Evolutionary conservation across 2,329 filamentous ascomycete species (phyloP).

Genomic region (Oidium heveae): DNA sequence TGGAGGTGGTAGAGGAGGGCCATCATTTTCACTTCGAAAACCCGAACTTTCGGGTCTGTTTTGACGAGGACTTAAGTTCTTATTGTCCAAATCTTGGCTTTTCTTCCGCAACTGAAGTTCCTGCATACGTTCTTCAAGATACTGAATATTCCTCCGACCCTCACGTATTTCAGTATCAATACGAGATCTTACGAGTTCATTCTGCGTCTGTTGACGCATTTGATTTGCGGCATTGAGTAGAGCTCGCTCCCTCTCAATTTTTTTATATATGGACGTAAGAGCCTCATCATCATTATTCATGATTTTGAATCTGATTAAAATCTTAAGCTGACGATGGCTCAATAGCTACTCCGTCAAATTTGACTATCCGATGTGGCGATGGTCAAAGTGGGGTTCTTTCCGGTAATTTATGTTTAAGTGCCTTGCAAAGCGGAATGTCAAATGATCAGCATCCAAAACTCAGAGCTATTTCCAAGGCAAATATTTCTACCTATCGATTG

Average conservation of each 20-base stretch:
- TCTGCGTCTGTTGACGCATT: slow-evolving; percentile 91
- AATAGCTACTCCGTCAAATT: too few relatives aligned
- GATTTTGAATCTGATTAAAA: slow-evolving; percentile 2
- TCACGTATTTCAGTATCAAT: slow-evolving; percentile 89
- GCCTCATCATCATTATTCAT: slow-evolving; percentile 39
- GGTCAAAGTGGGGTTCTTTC: too few relatives aligned
- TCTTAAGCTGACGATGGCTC: too few relatives aligned
- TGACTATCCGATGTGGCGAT: too few relatives aligned
- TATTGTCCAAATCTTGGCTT: slow-evolving; percentile 37
- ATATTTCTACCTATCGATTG: too few relatives aligned
- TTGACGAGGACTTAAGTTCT: slow-evolving; percentile 28
- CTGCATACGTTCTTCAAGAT: slow-evolving; percentile 76
- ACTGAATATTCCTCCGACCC: slow-evolving; percentile 76
- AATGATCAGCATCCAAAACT: too few relatives aligned
- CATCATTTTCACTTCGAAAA: slow-evolving; percentile 19
- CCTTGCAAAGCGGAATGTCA: too few relatives aligned
- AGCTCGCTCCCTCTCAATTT: slow-evolving; percentile 93
- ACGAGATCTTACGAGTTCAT: slow-evolving; percentile 69
- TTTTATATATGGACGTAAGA: slow-evolving; percentile 64
- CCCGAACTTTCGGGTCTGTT: slow-evolving; percentile 20
- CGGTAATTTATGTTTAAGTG: too few relatives aligned
- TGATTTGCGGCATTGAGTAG: slow-evolving; percentile 83
- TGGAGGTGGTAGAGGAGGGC: slow-evolving; percentile 40
- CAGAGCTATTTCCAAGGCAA: too few relatives aligned
- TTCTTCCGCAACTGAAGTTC: slow-evolving; percentile 68